Base-by-base conservation (phyloP, 1,139 yeast species). In the Candida mesenterica region DNA sequence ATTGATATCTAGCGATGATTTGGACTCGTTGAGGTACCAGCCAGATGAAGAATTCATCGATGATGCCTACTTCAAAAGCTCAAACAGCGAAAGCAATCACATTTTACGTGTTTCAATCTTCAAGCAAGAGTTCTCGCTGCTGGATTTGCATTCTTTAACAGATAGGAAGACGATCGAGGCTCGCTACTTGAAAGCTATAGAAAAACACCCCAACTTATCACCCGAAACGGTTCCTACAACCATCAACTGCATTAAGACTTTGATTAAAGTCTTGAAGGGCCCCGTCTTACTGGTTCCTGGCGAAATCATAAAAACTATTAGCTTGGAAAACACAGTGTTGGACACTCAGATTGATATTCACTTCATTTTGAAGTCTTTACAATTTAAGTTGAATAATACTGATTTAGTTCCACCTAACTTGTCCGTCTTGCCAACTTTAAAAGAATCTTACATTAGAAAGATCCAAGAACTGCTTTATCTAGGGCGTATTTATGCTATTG, bases 361-460 rank as follows among this genome's bases (percentile, higher is more conserved):
- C 1, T 59, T 85, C 32, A 59, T 87, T 19, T 53, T 68, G 4
- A 49, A 67, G 1, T 71, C 66, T 36, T 62, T 81, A 28, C 60
- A 72, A 18, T 76, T 80, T 45, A 53, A 62, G 0, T 43, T 62
- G 10, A 61, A 65, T 30, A 60, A 61, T 3, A 68, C 65, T 10
- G 73, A 71, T 24, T 69, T 72, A 41, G 71, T 76, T 2, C 94
- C 95, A 1, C 87, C 89, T 4, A 62, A 74, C 35, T 57, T 70
- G 36, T 36, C 44, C 23, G 35, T 47, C 6, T 36, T 54, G 12
- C 66, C 57, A 22, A 57, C 35, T 12, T 55, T 48, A 46, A 58
- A 67, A 40, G 83, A 79, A 38, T 53, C 74, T 0, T 77, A 61
- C 41, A 59, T 69, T n/a, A 57, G 83, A 40, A 75, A 69, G 48